Evolutionary conservation across 2,329 filamentous ascomycete genomes (phyloP).

Genomic region (Aureobasidium sp.): DNA sequence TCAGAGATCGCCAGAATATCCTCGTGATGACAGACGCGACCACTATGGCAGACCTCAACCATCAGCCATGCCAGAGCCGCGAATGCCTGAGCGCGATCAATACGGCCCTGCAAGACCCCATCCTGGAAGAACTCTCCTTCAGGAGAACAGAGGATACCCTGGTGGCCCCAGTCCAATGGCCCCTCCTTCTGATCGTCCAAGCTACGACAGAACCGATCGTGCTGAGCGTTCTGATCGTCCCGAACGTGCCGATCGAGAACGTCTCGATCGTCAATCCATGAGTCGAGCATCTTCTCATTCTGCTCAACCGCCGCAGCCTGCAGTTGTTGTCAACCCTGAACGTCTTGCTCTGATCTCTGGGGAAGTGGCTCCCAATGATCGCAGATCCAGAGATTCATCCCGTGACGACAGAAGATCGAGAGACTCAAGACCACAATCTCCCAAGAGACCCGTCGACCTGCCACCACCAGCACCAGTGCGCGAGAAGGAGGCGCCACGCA

Average conservation of each 20-base stretch:
- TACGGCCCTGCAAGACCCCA: constrained; percentile 8
- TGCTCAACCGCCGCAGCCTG: neutral
- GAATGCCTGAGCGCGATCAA: neutral
- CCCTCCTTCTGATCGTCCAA: neutral
- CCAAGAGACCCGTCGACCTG: constrained; percentile 26
- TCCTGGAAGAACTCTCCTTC: neutral
- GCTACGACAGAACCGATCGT: neutral
- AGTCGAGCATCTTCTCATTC: neutral
- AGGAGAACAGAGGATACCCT: constrained; percentile 8
- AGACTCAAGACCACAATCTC: constrained; percentile 17
- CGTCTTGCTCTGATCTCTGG: constrained; percentile 34
- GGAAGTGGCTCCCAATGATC: constrained; percentile 18
- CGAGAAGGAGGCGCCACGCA: constrained; percentile 27
- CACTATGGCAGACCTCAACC: neutral
- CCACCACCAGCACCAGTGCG: constrained; percentile 24
- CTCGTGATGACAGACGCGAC: constrained; percentile 19
- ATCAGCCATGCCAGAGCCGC: neutral
- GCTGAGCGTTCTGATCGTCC: neutral
- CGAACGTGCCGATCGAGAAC: constrained; percentile 8
- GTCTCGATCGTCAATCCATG: neutral
- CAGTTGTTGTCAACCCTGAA: constrained; percentile 31
- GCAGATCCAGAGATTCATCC: constrained; percentile 13
- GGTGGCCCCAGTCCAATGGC: neutral
- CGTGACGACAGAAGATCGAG: constrained; percentile 19
- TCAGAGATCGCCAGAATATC: constrained; percentile 30